Conservation (phyloP, 2,329 filamentous ascomycete genomes). For the Fusarium sp. region DNA sequence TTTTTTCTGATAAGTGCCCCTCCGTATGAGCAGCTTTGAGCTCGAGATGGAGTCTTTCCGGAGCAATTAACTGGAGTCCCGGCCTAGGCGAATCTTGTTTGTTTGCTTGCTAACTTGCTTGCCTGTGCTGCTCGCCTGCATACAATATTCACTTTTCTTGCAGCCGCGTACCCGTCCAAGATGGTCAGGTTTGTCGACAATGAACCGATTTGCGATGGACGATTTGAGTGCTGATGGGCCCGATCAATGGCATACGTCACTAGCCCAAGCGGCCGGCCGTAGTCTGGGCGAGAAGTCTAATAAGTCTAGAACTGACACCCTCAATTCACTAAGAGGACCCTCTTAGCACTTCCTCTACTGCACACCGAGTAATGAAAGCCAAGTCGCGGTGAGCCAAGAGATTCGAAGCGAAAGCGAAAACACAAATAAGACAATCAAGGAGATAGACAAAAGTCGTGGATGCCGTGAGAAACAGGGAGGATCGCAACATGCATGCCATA, state of each 20-base stretch:
- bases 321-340: slow-evolving; percentile 41
- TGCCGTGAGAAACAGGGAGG: slow-evolving; percentile 18
- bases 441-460: slow-evolving; percentile 9
- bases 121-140: slow-evolving; percentile 4
- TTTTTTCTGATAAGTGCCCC: slow-evolving; percentile 31
- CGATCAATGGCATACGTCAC: slow-evolving; percentile 47
- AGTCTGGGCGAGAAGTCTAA: slow-evolving; percentile 48
- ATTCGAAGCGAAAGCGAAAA: slow-evolving; percentile 16
- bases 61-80: slow-evolving; percentile 19
- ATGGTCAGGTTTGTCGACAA: slow-evolving; percentile 7
- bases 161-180: slow-evolving; percentile 14
- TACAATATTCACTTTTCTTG: slow-evolving; percentile 13
- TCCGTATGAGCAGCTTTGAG: slow-evolving; percentile 14
- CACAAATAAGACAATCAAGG: slow-evolving; percentile 27
- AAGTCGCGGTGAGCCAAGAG: slow-evolving; percentile 43
- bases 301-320: slow-evolving; percentile 42
- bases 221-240: slow-evolving; percentile 43
- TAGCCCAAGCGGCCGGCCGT: slow-evolving; percentile 21
- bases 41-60: slow-evolving; percentile 7
- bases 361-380: slow-evolving; percentile 33
- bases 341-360: slow-evolving; percentile 27
- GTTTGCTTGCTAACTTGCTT: slow-evolving; percentile 25
- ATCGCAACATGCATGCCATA: slow-evolving; percentile 20
- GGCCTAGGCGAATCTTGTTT: slow-evolving; percentile 15
- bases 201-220: slow-evolving; percentile 29